Evolutionary conservation across 768 basidiomycete species (phyloP).

Genomic region (Hygrophorus russula): DNA sequence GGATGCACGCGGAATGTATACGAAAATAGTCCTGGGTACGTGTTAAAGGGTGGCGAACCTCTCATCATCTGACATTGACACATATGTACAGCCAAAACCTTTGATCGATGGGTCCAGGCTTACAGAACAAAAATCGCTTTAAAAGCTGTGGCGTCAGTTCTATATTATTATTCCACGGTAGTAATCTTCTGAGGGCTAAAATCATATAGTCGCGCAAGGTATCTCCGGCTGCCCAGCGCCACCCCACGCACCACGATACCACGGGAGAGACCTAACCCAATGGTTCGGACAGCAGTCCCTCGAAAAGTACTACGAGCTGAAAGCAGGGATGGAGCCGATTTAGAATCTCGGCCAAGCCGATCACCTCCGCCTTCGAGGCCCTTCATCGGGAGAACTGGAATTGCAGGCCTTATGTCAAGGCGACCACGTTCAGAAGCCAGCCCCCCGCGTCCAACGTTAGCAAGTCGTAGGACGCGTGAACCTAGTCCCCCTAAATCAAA

Average conservation of each 20-base stretch:
- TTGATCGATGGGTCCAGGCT: constrained; percentile 58
- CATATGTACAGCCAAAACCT: constrained; percentile 36
- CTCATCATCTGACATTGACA: constrained; percentile 6
- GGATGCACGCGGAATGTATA: constrained; percentile 53
- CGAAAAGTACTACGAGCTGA: constrained; percentile 1
- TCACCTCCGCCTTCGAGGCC: constrained; percentile 8
- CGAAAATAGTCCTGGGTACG: constrained; percentile 46
- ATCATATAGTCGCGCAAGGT: constrained; percentile 58
- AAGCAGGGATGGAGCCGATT: neutral
- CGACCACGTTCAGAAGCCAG: constrained; percentile 25
- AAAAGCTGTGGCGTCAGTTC: constrained; percentile 74
- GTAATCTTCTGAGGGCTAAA: constrained; percentile 4
- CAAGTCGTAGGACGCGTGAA: constrained; percentile 14
- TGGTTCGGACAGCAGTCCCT: constrained; percentile 4
- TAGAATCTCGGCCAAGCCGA: constrained; percentile 3
- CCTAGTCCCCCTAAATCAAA: constrained; percentile 22
- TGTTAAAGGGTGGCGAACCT: constrained; percentile 8
- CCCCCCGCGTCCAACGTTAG: constrained; percentile 17
- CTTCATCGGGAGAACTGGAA: constrained; percentile 4
- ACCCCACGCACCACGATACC: constrained; percentile 26
- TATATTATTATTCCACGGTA: constrained; percentile 2
- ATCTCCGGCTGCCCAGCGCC: constrained; percentile 60
- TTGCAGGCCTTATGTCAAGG: constrained; percentile 16
- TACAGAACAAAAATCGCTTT: constrained; percentile 62
- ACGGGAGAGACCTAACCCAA: constrained; percentile 10